Base-by-base conservation (phyloP, 2,329 filamentous ascomycete species). In the Mycosphaerella sp. region DNA sequence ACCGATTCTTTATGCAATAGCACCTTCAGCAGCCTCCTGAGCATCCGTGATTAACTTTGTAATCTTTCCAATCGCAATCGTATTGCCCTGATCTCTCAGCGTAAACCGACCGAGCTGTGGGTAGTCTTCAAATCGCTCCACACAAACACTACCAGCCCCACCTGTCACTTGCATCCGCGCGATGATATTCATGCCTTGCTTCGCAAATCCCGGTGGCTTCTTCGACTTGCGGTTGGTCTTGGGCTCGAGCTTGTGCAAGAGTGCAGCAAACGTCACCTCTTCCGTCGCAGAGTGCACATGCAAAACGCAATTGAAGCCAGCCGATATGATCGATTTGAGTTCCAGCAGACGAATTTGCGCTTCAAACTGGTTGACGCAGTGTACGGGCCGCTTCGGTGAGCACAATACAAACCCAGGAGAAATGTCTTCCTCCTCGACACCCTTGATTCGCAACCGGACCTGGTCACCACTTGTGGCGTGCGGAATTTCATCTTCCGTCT, bases 51-150 rank as follows among this genome's bases (percentile, higher is more conserved):
- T 81, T 55, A 98, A 80, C 79, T 90, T 96, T 54, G 89, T 96
- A 70, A 98, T 94, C 81, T 98, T 98, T 66, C 93, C 93, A 74
- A 98, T 98, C 50, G 93, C 93, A 75, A 98, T 96, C 0, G 93
- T 98, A 86, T 97, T 91, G 64, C 93, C 93, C 84, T 97, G 66
- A 49, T 67, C 89, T 79, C 89, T 79, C 48, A 95, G 78, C 14
- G 89, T 95, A 71, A 95, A 95, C 39, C 89, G 84, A 65, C 89
- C 89, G 71, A 95, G 80, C 72, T 97, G 93, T 54, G 90, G 85
- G 72, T 97, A 96, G 68, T 97, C 91, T 67, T 96, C 90, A 63
- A 96, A 98, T 57, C 79, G 82, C 74, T 98, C 93, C 21, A 97
- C 83, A 71, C 94, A 97, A 32, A 98, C 89, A 37, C 84, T 82